Base-by-base conservation (phyloP, 768 basidiomycete species). In the Albatrellus ellisii region DNA sequence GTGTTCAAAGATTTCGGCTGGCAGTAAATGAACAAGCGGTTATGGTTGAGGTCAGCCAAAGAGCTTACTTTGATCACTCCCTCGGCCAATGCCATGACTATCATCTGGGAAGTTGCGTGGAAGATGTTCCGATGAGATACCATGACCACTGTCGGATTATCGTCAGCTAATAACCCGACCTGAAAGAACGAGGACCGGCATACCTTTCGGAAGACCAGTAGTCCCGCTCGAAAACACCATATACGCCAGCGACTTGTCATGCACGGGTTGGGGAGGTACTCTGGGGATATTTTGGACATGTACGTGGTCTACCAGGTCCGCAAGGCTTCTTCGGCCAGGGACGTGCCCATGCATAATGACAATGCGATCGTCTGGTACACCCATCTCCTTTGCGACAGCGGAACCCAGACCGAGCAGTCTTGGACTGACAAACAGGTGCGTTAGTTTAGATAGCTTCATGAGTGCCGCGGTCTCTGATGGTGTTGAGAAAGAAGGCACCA, bases 141-240 rank as follows among this genome's bases (percentile, higher is more conserved):
- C 79, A 76, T 79, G n/a, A 83, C 75, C 6, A 71, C 81, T 83
- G 31, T 29, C 21, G 7, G n/a, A 21, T 26, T 26, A 37, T 20
- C 28, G 24, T 32, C 45, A 36, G 38, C 21, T 24, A 38, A 14
- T 24, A 6, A 9, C 5, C 24, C 12, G 18, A 15, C n/a, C 22
- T 7, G 26, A 35, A 11, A 22, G 14, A n/a, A 8, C 6, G 3
- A 32, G n/a, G n/a, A n/a, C n/a, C n/a, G 21, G 36, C 42, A 6
- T 20, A 75, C 81, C 80, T 70, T 86, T 86, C 0, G 83, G 80
- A 3, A 77, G 60, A 0, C 84, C 83, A 45, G 70, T 84, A 0
- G 84, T 86, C 18, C 83, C 83, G 50, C 83, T 85, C 0, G 83
- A 86, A 53, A 82, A 83, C 0, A 79, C 62, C 3, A 86, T 61